phyloP scores from a whole-genome alignment of 73 alveolate genomes.

The Halteria grandinella region DNA sequence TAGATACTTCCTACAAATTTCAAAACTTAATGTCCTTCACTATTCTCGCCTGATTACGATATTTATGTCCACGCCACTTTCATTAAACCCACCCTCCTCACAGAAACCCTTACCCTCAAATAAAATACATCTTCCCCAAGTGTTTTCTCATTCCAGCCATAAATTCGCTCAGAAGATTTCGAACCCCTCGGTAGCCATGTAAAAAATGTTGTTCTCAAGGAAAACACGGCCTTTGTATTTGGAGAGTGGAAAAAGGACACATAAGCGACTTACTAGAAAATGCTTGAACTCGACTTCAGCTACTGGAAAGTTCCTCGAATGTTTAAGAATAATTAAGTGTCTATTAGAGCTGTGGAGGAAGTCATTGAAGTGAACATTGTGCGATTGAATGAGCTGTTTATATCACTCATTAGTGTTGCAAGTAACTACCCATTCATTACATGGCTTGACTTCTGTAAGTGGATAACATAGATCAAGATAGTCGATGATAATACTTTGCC shows the following conservation, averaged over 20 bases:
- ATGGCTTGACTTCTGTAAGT: constrained; percentile 48
- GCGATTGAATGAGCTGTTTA: constrained; percentile 13
- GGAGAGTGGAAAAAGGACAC: constrained; percentile 69
- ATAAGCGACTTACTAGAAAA: neutral
- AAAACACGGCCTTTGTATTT: constrained; percentile 52
- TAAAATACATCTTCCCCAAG: no score
- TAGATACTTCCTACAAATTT: no score
- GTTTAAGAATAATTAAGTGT: constrained; percentile 23
- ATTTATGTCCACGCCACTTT: no score
- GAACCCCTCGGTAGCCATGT: no score
- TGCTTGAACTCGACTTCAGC: constrained; percentile 40
- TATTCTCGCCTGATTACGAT: no score
- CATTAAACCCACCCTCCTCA: no score
- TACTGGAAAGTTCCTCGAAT: constrained; percentile 53
- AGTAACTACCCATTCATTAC: constrained; percentile 36
- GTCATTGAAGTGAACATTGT: neutral
- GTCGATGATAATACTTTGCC: constrained; percentile 55
- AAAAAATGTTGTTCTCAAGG: no score
- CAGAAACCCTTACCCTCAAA: no score
- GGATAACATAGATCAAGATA: neutral
- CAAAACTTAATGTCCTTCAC: no score
- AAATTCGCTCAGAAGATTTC: no score
- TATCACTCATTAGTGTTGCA: neutral
- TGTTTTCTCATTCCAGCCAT: no score
- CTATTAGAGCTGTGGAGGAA: neutral